These are phyloP conservation scores for Hirsutella thompsonii DNA, from an alignment of 2,329 filamentous ascomycete species.

Conservation along the genomic window DNA sequence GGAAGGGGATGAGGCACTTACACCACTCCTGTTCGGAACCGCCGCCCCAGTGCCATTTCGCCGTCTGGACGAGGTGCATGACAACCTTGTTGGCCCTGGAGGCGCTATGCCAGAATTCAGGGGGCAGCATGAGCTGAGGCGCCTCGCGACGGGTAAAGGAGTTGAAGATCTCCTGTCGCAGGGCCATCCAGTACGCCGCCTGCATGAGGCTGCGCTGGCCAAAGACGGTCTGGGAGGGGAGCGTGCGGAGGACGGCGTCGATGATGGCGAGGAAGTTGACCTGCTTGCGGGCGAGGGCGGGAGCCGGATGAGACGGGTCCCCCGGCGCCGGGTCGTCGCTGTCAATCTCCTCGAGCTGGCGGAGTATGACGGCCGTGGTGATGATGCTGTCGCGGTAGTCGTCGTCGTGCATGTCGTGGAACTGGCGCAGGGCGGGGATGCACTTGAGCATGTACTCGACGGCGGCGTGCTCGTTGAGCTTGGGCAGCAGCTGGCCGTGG, in stretches of 20 bases:
- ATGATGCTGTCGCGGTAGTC: conserved; percentile 26
- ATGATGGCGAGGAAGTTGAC: conserved; percentile 28
- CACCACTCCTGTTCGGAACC: conserved; percentile 22
- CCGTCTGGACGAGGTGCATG: conserved; percentile 26
- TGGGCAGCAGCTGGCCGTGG: conserved; percentile 21
- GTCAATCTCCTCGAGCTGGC: conserved; percentile 27
- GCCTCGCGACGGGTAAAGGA: conserved; percentile 24
- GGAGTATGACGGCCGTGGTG: conserved; percentile 25
- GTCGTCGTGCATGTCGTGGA: conserved; percentile 22
- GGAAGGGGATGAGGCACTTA: conserved; percentile 13
- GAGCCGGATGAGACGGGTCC: background rate
- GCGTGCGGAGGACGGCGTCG: conserved; percentile 23
- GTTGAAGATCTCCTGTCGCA: conserved; percentile 27
- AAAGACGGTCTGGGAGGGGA: conserved; percentile 22
- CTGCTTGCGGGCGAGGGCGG: conserved; percentile 5
- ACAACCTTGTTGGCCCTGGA: conserved; percentile 26
- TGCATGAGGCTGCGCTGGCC: conserved; percentile 22
- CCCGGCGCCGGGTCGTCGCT: conserved; percentile 16
- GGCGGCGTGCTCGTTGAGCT: conserved; percentile 22
- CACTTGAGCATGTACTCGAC: conserved; percentile 27
- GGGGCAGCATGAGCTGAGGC: conserved; percentile 21
- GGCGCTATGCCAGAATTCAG: conserved; percentile 19
- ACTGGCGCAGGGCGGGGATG: conserved; percentile 24
- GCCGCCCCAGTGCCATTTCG: conserved; percentile 27
- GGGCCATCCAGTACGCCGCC: conserved; percentile 27